Base-by-base conservation (phyloP, 768 basidiomycete species). In the Daedaleopsis nitida region DNA sequence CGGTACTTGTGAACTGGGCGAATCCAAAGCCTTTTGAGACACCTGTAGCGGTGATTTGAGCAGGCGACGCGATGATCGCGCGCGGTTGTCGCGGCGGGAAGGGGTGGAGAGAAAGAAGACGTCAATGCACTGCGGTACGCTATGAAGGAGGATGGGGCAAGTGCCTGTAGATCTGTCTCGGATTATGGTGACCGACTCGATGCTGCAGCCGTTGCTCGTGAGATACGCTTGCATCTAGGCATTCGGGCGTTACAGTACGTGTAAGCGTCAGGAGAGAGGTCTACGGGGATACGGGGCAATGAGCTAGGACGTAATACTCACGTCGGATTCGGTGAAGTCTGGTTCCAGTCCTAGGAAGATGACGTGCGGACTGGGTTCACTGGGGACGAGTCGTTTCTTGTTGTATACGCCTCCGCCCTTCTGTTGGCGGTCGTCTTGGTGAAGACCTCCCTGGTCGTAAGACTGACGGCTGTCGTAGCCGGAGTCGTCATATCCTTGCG, bases 21-120 rank as follows among this genome's bases (percentile, higher is more conserved):
- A 99, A 99, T 60, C 95, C 97, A 73, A 98, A 98, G 71, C 93
- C 91, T 77, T 96, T 96, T 57, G 96, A 96, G 64, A 83, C 77
- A 87, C 93, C 93, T 94, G 62, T 58, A 38, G 27, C 27, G 43
- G 6, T 39, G 49, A 45, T 87, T 76, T 78, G 85, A 78, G 85
- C 19, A n/a, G 10, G 55, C 24, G 39, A 38, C 7, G 85, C 83
- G 80, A 78, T 86, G 86, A 63, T 44, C 49, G 38, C 47, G 58
- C 50, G 34, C 44, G 27, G 49, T 49, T 57, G 59, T 56, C 49
- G 47, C 43, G 38, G 32, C 27, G 23, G 35, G 62, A 53, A 35
- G 49, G 44, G 23, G 58, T 48, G 37, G 50, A 76, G 78, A 80
- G 79, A 82, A 78, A 69, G 71, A 75, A 70, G 78, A 87, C 75